Base-by-base conservation (phyloP, 208 protist species). In the Leishmania guyanensis region DNA sequence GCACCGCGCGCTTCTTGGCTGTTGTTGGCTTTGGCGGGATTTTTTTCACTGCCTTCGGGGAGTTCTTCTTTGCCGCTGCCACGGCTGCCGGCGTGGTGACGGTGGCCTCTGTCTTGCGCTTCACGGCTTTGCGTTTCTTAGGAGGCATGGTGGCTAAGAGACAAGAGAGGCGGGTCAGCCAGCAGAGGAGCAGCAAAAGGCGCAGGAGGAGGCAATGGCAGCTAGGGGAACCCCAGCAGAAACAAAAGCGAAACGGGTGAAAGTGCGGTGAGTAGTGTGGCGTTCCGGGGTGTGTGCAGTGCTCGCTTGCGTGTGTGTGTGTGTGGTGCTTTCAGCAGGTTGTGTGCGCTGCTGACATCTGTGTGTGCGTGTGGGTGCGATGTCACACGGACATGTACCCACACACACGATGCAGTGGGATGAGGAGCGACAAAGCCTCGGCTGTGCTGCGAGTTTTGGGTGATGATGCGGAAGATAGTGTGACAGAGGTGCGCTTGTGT, bases 121-220 rank as follows among this genome's bases (percentile, higher is more conserved):
- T 36, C 46, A 39, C 36, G 39, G 56, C 43, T 48, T 73, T 73
- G 43, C 58, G 58, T 16, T 78, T 78, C 43, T 78, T 78, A 0
- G 75, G 75, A 22, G 75, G 75, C 75, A 78, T 78, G 43, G 22
- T 14, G n/a, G 68, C 29, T 9, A 39, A 50, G 43, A 12, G 6
- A 22, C n/a, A 68, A 51, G 39, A 29, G 43, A 26, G 48, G 50
- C 46, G 50, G 29, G 53, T 0, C 10, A 39, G 62, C 62, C 62
- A 36, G 62, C 29, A 29, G 58, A 46, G 43, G 43, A 6, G 43
- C 43, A 46, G 43, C 43, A 0, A 51, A 71, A 36, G 26, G 26
- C 22, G 9, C 22, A 65, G 22, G 5, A 8, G 58, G 22, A 65
- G 26, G 22, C 58, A 12, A 65, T 36, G 26, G 58, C 6, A 5